phyloP scores from a whole-genome alignment of 1,284 basidiomycete species.

The Pseudozyma sp. region DNA sequence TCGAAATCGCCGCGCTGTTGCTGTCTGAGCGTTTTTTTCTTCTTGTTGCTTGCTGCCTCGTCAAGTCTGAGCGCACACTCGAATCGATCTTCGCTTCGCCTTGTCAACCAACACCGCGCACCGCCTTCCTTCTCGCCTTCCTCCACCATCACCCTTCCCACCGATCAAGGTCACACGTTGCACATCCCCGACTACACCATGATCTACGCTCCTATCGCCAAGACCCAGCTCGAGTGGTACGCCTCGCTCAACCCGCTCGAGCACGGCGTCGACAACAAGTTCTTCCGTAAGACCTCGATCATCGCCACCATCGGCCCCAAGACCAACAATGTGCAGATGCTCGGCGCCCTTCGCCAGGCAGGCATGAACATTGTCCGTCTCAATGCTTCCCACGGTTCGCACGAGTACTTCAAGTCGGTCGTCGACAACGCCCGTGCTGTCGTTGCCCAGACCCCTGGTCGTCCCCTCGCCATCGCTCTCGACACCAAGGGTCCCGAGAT shows the following conservation, averaged over 20 bases:
- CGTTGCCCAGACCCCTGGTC: slow-evolving; percentile 72
- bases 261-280: slow-evolving; percentile 64
- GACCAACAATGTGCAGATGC: slow-evolving; percentile 65
- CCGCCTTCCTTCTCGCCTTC: slow-evolving; percentile 1
- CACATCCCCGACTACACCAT: slow-evolving; percentile 25
- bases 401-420: slow-evolving; percentile 67
- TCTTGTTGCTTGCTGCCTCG: background rate
- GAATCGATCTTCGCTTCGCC: slow-evolving; percentile 8
- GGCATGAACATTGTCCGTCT: slow-evolving; percentile 69
- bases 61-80: background rate
- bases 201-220: slow-evolving; percentile 61
- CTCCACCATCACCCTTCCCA: slow-evolving; percentile 4
- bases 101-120: slow-evolving; percentile 5
- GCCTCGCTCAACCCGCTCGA: slow-evolving; percentile 68
- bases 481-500: slow-evolving; percentile 99
- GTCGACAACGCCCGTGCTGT: slow-evolving; percentile 66
- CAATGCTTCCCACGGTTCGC: slow-evolving; percentile 67
- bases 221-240: slow-evolving; percentile 68
- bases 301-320: slow-evolving; percentile 68
- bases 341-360: slow-evolving; percentile 63
- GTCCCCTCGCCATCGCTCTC: slow-evolving; percentile 95
- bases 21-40: background rate
- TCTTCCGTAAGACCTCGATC: slow-evolving; percentile 68
- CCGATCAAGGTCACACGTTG: slow-evolving; percentile 10
- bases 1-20: background rate